Percentiles rank a stretch among this genome's conserved stretches.
These are phyloP conservation scores for Lepidium sativum DNA, from an alignment of 345 rosid species.

Conservation along the genomic window DNA sequence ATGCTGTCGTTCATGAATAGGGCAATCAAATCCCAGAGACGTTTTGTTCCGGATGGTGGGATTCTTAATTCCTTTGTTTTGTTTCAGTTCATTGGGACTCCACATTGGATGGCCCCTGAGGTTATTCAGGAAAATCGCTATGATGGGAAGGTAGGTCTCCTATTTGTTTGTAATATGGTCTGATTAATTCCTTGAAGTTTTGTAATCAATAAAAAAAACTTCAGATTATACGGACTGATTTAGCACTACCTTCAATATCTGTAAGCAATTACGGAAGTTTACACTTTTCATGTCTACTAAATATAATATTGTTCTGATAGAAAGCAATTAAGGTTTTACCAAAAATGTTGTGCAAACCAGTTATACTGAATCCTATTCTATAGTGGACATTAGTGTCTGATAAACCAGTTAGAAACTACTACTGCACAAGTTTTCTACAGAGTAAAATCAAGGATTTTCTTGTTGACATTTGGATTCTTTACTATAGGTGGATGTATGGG, in stretches of 20 bases:
- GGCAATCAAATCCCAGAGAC: not conserved
- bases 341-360: constrained; percentile 3
- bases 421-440: not conserved
- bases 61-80: constrained; percentile 1
- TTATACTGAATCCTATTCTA: not conserved
- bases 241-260: not conserved
- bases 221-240: not conserved
- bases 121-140: constrained; percentile 98
- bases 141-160: constrained; percentile 83
- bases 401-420: constrained; percentile 1
- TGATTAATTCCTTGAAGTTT: not conserved
- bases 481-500: constrained; percentile 97
- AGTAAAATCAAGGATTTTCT: not conserved
- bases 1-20: not conserved
- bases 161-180: not conserved
- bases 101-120: constrained; percentile 99
- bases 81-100: constrained; percentile 92
- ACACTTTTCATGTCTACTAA: not conserved
- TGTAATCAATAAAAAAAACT: not conserved
- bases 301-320: not conserved
- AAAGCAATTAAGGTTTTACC: not conserved
- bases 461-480: constrained; percentile 6
- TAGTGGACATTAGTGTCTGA: not conserved
- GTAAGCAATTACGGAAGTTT: not conserved
- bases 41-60: constrained; percentile 6